These are phyloP conservation scores for Lactarius sanguifluus DNA, from an alignment of 768 basidiomycete species.

Conservation along the genomic window DNA sequence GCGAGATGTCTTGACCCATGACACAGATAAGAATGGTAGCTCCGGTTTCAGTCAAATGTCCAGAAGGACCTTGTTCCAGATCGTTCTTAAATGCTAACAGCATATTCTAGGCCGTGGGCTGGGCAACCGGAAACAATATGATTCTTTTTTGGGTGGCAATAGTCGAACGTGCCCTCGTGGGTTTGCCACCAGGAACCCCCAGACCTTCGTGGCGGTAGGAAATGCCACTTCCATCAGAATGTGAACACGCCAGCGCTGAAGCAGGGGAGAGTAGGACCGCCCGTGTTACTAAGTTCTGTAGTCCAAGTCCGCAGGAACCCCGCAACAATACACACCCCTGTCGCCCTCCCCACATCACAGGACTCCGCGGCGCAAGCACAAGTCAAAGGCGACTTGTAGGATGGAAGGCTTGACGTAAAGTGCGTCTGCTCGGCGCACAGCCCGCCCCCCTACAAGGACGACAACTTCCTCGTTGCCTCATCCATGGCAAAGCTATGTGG, in stretches of 20 bases:
- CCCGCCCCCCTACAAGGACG: conserved; percentile 1
- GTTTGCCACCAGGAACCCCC: not conserved
- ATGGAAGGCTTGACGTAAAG: conserved; percentile 22
- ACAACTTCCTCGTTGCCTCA: conserved; percentile 6
- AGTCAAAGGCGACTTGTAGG: conserved; percentile 11
- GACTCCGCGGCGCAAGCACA: conserved; percentile 14
- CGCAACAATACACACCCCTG: not conserved
- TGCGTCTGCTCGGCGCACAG: conserved; percentile 2
- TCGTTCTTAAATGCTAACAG: not conserved
- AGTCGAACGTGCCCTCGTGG: not conserved
- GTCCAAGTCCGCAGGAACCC: conserved; percentile 7
- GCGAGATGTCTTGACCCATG: not conserved
- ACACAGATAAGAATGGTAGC: not conserved
- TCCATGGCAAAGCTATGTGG: not conserved
- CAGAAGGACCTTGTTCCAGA: not conserved
- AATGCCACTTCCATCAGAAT: not conserved
- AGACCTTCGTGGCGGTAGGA: not conserved
- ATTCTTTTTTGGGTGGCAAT: not conserved
- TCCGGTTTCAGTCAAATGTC: not conserved
- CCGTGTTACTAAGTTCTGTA: not conserved
- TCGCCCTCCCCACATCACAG: not conserved
- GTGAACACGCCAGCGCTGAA: not conserved
- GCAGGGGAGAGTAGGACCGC: not conserved
- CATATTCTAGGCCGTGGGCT: not conserved
- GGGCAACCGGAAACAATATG: not conserved